These are phyloP conservation scores for Pseudogymnoascus sp. DNA, from an alignment of 2,329 filamentous ascomycete species.

Conservation along the genomic window DNA sequence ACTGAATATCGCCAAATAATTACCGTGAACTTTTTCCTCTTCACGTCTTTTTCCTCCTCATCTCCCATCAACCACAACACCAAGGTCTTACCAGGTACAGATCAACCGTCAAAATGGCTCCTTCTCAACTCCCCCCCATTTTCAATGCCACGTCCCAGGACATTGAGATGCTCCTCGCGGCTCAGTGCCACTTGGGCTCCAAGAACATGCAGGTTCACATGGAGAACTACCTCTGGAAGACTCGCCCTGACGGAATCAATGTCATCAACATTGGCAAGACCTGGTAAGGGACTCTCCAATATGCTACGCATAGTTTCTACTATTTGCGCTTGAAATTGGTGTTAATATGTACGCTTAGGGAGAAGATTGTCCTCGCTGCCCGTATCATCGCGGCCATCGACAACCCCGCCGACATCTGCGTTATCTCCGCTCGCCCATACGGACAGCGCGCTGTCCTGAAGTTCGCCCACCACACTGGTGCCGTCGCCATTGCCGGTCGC, in stretches of 20 bases:
- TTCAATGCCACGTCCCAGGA: slow-evolving; percentile 97
- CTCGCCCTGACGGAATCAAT: slow-evolving; percentile 95
- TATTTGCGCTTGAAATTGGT: background rate
- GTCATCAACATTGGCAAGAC: slow-evolving; percentile 99
- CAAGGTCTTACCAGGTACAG: slow-evolving; percentile 29
- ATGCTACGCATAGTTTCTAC: background rate
- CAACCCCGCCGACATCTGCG: slow-evolving; percentile 98
- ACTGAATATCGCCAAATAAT: slow-evolving; percentile 23
- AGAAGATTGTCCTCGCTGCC: slow-evolving; percentile 98
- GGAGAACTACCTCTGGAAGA: slow-evolving; percentile 99
- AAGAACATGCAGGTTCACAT: slow-evolving; percentile 99
- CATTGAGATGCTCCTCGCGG: slow-evolving; percentile 98
- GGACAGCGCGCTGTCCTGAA: slow-evolving; percentile 99
- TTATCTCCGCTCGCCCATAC: slow-evolving; percentile 99
- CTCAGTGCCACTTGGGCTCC: slow-evolving; percentile 91
- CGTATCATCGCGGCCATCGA: slow-evolving; percentile 98
- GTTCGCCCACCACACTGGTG: slow-evolving; percentile 97
- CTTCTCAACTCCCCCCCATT: slow-evolving; percentile 83
- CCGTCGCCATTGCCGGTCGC: slow-evolving; percentile 95
- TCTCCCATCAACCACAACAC: slow-evolving; percentile 11
- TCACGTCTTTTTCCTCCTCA: slow-evolving; percentile 25
- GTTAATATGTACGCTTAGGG: slow-evolving; percentile 50
- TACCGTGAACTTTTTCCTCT: slow-evolving; percentile 24
- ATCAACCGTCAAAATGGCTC: slow-evolving; percentile 75
- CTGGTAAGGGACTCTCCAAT: slow-evolving; percentile 57